Base-by-base conservation (phyloP, 225 moss, liverwort and hornwort genomes). In the Climacium dendroides region DNA sequence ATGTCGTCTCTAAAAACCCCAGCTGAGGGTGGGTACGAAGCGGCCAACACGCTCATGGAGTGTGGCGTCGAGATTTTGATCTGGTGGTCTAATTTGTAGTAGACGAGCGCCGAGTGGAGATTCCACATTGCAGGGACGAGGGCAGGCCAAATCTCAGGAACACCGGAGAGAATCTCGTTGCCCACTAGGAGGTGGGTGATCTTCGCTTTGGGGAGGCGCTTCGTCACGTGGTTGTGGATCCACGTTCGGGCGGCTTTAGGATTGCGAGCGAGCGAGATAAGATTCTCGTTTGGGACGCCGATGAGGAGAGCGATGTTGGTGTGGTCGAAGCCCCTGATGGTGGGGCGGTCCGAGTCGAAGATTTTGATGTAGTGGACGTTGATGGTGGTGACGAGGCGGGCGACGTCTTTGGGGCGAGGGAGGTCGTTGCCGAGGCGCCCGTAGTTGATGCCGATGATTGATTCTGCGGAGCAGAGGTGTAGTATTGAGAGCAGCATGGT, bases 111-210 rank as follows among this genome's bases (percentile, higher is more conserved):
- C 4, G 92, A 73, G 63, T 97, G 94, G 58, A 97, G 81, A 24
- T 95, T 92, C 89, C 87, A 89, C 96, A 97, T 97, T 9, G 97
- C 96, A 15, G 97, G 97, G 10, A 97, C 94, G 5, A 97, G 92
- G 23, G 94, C 90, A 20, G 95, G 92, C 97, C 97, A 97, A 30
- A 94, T 91, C 60, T 89, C 79, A 5, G 90, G 87, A 13, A 91
- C 83, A 4, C 92, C 90, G 24, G 88, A 87, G 13, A 94, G 67
- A 18, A 94, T 91, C 87, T 98, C 97, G 88, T 98, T 98, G 17
- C 97, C 96, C 13, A 98, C 96, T 10, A 92, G 89, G 81, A 98
- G 93, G 86, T 85, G 92, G 20, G 92, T 90, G 75, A 98, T 92
- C 71, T 86, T 88, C 28, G 95, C 92, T 30, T 83, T 57, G 1